These are phyloP conservation scores for Trichoderma sp. DNA, from an alignment of 2,329 filamentous ascomycete species.

Conservation along the genomic window DNA sequence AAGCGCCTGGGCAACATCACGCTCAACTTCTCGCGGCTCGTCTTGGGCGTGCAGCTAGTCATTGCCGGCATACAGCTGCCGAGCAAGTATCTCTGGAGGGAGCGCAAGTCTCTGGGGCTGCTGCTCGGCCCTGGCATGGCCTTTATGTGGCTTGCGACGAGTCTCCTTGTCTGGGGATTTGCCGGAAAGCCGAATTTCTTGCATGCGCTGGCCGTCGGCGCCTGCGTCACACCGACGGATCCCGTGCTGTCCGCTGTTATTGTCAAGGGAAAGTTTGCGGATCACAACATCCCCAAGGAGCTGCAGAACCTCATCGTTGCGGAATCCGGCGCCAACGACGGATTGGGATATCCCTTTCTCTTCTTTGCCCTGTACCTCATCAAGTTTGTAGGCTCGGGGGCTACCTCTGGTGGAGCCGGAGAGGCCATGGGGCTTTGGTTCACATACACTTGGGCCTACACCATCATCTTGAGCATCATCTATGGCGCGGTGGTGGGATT, in stretches of 20 bases:
- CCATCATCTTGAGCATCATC: slow-evolving; percentile 70
- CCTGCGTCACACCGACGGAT: slow-evolving; percentile 90
- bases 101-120: slow-evolving; percentile 73
- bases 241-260: slow-evolving; percentile 85
- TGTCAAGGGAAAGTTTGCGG: slow-evolving; percentile 89
- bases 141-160: slow-evolving; percentile 82
- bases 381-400: slow-evolving; percentile 64
- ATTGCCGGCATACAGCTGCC: slow-evolving; percentile 85
- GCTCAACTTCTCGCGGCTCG: slow-evolving; percentile 79
- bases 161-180: slow-evolving; percentile 72
- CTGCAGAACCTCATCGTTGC: slow-evolving; percentile 77
- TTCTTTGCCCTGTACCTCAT: slow-evolving; percentile 82
- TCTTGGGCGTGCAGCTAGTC: slow-evolving; percentile 86
- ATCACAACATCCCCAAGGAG: slow-evolving; percentile 79
- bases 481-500: slow-evolving; percentile 79
- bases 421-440: slow-evolving; percentile 79
- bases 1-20: slow-evolving; percentile 71
- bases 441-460: slow-evolving; percentile 80
- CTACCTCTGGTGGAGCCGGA: slow-evolving; percentile 55
- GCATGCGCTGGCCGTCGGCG: slow-evolving; percentile 74
- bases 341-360: slow-evolving; percentile 82
- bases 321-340: slow-evolving; percentile 87
- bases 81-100: slow-evolving; percentile 70
- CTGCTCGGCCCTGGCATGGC: slow-evolving; percentile 83
- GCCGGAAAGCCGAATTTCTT: slow-evolving; percentile 70